A percentile compares a stretch with the other conserved stretches of the same genome.
phyloP scores from a whole-genome alignment of 2,329 filamentous ascomycete species.

The Pestalotiopsis sp. region DNA sequence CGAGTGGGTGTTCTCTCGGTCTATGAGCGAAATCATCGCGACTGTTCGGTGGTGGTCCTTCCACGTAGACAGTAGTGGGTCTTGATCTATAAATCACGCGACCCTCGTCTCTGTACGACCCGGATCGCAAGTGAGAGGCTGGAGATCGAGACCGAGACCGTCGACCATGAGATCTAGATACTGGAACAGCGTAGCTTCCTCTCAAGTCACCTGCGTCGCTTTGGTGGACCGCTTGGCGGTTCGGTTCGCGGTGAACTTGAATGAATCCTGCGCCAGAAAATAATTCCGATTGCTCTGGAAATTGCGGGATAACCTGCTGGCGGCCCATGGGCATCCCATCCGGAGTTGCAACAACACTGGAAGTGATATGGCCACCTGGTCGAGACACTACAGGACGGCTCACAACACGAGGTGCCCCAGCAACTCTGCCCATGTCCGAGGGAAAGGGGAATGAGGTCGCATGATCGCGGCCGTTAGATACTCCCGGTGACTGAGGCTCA shows the following conservation, averaged over 20 bases:
- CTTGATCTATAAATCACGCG: background rate
- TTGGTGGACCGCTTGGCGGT: conserved; percentile 19
- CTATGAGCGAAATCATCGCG: background rate
- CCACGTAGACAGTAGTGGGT: background rate
- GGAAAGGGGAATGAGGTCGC: background rate
- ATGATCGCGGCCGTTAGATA: conserved; percentile 13
- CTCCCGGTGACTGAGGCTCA: conserved; percentile 32
- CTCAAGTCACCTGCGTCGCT: conserved; percentile 21
- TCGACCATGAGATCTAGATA: conserved; percentile 15
- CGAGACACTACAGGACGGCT: conserved; percentile 22
- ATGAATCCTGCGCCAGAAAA: conserved; percentile 24
- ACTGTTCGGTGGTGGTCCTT: background rate
- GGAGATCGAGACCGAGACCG: conserved; percentile 7
- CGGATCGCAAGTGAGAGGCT: conserved; percentile 5
- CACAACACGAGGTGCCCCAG: conserved; percentile 25
- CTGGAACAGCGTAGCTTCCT: background rate
- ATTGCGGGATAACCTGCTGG: conserved; percentile 26
- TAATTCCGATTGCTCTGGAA: conserved; percentile 21
- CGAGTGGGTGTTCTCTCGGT: background rate
- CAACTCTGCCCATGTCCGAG: background rate
- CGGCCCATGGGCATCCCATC: conserved; percentile 25
- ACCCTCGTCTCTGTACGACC: conserved; percentile 9
- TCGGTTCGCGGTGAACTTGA: conserved; percentile 22
- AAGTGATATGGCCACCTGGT: conserved; percentile 21
- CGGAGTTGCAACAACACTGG: conserved; percentile 20